Percentiles rank a stretch among this genome's conserved stretches.
Evolutionary conservation across 306 rosid genomes (phyloP).

Genomic region (Erythrophleum fordii): DNA sequence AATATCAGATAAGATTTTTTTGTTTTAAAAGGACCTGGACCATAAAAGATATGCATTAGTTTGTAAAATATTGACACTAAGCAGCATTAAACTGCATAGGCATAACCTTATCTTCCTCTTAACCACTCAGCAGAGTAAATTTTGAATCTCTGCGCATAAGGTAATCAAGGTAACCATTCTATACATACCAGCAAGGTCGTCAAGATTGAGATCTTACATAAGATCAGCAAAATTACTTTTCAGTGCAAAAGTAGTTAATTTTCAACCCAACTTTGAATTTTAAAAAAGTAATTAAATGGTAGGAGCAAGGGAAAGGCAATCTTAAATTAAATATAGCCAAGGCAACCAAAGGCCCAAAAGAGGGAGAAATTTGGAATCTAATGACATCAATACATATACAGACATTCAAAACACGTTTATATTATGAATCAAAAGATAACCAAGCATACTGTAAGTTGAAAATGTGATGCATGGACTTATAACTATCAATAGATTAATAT

Average conservation of each 20-base stretch:
- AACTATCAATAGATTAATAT: neutral
- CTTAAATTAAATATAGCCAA: constrained; percentile 1
- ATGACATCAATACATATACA: constrained; percentile 1
- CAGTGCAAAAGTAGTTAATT: constrained; percentile 9
- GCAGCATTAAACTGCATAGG: constrained; percentile 11
- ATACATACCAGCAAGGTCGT: neutral
- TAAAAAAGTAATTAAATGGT: neutral
- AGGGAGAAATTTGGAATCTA: neutral
- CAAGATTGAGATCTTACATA: neutral
- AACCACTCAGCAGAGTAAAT: constrained; percentile 23
- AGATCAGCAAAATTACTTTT: neutral
- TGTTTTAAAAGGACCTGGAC: constrained; percentile 2
- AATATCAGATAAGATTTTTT: neutral
- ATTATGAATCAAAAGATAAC: constrained; percentile 5
- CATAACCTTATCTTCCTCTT: constrained; percentile 14
- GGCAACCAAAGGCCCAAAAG: neutral
- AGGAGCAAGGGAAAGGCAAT: constrained; percentile 15
- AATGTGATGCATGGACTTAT: neutral
- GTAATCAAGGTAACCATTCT: constrained; percentile 9
- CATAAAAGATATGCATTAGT: neutral
- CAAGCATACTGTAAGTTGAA: neutral
- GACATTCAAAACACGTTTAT: neutral
- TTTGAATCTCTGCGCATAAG: constrained; percentile 15
- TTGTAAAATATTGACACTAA: constrained; percentile 1
- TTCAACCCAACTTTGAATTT: neutral